phyloP scores from a whole-genome alignment of 345 rosid genomes.

The Ricinus communis region DNA sequence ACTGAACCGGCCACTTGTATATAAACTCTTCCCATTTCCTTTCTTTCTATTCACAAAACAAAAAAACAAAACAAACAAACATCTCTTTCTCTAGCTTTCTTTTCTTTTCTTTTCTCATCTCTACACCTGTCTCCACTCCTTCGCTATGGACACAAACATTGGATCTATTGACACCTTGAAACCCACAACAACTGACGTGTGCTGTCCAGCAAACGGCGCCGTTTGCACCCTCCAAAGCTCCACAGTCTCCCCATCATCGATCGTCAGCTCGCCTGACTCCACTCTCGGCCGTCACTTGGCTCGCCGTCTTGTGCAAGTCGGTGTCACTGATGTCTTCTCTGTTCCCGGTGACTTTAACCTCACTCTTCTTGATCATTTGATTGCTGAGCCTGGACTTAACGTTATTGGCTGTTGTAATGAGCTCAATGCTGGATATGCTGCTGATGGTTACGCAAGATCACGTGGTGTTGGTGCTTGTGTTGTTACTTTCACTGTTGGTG shows the following conservation, averaged over 20 bases:
- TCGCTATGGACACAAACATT: slow-evolving; percentile 48
- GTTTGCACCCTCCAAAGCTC: slow-evolving; percentile 40
- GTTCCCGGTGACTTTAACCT: slow-evolving; percentile 85
- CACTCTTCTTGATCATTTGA: slow-evolving; percentile 70
- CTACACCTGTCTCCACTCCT: not conserved
- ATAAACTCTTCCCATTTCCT: not conserved
- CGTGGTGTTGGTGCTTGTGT: slow-evolving; percentile 85
- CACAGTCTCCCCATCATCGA: slow-evolving; percentile 20
- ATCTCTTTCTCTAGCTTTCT: not conserved
- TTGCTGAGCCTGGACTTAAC: slow-evolving; percentile 70
- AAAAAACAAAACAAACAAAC: not conserved
- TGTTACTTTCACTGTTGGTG: slow-evolving; percentile 83
- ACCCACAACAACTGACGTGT: slow-evolving; percentile 41
- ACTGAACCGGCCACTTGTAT: too few relatives aligned
- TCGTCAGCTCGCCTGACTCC: slow-evolving; percentile 40
- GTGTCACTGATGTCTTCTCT: slow-evolving; percentile 54
- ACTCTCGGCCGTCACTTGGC: slow-evolving; percentile 69
- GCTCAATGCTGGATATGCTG: slow-evolving; percentile 83
- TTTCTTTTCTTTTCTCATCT: too few relatives aligned
- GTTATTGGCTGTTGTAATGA: slow-evolving; percentile 77
- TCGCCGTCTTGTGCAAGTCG: slow-evolving; percentile 59
- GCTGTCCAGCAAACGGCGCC: slow-evolving; percentile 36
- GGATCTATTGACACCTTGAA: slow-evolving; percentile 48
- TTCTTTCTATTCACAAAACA: not conserved
- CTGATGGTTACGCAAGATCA: slow-evolving; percentile 70